Evolutionary conservation across 2,329 filamentous ascomycete species (phyloP).

Genomic region (Epichloe brachyelytri): DNA sequence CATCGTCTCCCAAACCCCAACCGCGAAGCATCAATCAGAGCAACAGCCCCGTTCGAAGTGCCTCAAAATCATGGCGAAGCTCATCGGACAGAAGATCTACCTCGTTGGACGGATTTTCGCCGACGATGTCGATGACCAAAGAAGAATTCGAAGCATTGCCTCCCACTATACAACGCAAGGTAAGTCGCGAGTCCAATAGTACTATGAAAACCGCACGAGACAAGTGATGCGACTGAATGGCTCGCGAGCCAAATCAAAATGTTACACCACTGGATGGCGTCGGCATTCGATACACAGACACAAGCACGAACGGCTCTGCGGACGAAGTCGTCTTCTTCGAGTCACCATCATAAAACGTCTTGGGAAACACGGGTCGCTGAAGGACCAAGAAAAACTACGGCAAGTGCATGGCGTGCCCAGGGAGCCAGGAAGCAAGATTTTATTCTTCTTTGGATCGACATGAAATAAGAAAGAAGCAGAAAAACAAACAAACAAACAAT

Average conservation of each 20-base stretch:
- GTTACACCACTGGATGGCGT: not conserved
- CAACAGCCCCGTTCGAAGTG: conserved; percentile 9
- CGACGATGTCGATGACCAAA: conserved; percentile 20
- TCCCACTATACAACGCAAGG: conserved; percentile 43
- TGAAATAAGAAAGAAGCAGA: not conserved
- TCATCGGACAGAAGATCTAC: conserved; percentile 12
- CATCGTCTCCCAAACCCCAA: conserved; percentile 6
- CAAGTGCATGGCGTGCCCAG: no score
- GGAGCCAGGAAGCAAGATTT: no score
- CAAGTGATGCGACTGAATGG: not conserved
- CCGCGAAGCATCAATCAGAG: conserved; percentile 10
- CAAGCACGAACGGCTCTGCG: not conserved
- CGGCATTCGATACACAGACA: not conserved
- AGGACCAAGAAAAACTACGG: no score
- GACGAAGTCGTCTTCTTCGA: not conserved
- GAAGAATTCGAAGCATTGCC: conserved; percentile 38
- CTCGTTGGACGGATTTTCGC: conserved; percentile 12
- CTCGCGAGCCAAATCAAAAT: not conserved
- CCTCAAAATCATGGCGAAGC: conserved; percentile 12
- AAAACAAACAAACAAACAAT: not conserved
- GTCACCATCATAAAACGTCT: not conserved
- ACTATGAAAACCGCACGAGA: not conserved
- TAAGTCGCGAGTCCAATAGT: conserved; percentile 21
- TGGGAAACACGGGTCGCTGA: no score
- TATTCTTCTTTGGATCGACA: not conserved